These are phyloP conservation scores for Aspergillus sojae DNA, from an alignment of 2,329 filamentous ascomycete genomes.

Conservation along the genomic window DNA sequence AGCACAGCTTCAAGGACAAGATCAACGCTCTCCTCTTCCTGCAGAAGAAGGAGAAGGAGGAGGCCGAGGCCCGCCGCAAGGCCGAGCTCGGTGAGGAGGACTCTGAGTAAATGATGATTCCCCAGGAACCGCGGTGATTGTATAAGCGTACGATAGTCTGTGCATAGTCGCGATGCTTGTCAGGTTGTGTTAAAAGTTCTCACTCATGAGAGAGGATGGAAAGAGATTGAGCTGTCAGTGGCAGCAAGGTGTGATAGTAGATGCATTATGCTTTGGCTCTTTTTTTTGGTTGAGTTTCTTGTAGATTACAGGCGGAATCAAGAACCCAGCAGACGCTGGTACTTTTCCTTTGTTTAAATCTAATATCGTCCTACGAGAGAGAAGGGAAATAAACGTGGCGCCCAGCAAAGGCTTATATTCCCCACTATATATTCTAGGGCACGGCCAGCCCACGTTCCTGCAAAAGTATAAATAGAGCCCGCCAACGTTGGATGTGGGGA, in stretches of 20 bases:
- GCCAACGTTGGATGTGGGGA: not conserved
- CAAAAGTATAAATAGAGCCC: not conserved
- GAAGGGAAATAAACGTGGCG: not conserved
- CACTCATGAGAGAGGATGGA: not conserved
- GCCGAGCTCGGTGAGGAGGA: slow-evolving; percentile 32
- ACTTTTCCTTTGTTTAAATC: slow-evolving; percentile 26
- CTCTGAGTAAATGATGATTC: slow-evolving; percentile 33
- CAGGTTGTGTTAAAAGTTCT: not conserved
- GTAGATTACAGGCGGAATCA: slow-evolving; percentile 40
- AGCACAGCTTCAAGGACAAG: slow-evolving; percentile 50
- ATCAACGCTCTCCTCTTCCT: slow-evolving; percentile 56
- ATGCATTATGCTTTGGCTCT: slow-evolving; percentile 11
- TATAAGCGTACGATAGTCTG: slow-evolving; percentile 11
- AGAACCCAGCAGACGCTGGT: slow-evolving; percentile 31
- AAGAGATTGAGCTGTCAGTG: slow-evolving; percentile 6
- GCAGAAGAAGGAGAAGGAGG: slow-evolving; percentile 50
- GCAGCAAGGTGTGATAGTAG: slow-evolving; percentile 20
- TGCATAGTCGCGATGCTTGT: slow-evolving; percentile 8
- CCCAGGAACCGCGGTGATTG: not conserved
- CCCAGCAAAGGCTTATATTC: not conserved
- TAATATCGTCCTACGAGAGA: not conserved
- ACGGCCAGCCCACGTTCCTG: not conserved
- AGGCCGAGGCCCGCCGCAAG: slow-evolving; percentile 42
- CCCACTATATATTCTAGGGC: not conserved
- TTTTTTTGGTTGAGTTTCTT: slow-evolving; percentile 33